phyloP scores from a whole-genome alignment of 2,329 filamentous ascomycete genomes.

The Aspergillus ibericus region DNA sequence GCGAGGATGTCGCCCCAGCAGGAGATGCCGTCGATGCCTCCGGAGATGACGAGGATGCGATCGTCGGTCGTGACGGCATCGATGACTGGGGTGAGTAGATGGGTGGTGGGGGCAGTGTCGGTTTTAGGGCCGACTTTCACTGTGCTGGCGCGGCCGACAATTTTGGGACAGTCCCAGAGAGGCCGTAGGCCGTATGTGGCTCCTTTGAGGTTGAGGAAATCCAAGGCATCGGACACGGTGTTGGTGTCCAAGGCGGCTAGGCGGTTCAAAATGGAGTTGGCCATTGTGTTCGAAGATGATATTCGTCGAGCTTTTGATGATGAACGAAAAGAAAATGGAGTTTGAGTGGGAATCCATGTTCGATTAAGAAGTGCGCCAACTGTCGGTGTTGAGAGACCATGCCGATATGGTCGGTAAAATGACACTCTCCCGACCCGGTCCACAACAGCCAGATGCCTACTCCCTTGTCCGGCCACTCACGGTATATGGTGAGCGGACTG shows the following conservation, averaged over 20 bases:
- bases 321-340: no score
- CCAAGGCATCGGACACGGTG: constrained; percentile 25
- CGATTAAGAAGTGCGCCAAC: no score
- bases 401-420: no score
- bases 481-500: no score
- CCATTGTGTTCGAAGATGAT: constrained; percentile 3
- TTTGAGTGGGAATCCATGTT: no score
- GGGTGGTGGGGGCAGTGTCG: constrained; percentile 9
- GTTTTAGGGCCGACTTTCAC: constrained; percentile 19
- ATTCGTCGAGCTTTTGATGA: no score
- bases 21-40: constrained; percentile 20
- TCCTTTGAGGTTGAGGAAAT: constrained; percentile 23
- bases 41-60: constrained; percentile 24
- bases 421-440: no score
- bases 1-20: constrained; percentile 27
- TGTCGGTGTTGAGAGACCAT: no score
- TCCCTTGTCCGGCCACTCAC: no score
- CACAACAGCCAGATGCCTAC: no score
- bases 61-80: constrained; percentile 19
- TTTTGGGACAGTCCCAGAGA: constrained; percentile 26
- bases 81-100: constrained; percentile 21
- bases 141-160: constrained; percentile 24
- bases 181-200: constrained; percentile 22
- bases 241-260: constrained; percentile 24
- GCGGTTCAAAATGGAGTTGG: constrained; percentile 11